Evolutionary conservation across 768 basidiomycete species (phyloP).

Genomic region (Agrocybe praecox): DNA sequence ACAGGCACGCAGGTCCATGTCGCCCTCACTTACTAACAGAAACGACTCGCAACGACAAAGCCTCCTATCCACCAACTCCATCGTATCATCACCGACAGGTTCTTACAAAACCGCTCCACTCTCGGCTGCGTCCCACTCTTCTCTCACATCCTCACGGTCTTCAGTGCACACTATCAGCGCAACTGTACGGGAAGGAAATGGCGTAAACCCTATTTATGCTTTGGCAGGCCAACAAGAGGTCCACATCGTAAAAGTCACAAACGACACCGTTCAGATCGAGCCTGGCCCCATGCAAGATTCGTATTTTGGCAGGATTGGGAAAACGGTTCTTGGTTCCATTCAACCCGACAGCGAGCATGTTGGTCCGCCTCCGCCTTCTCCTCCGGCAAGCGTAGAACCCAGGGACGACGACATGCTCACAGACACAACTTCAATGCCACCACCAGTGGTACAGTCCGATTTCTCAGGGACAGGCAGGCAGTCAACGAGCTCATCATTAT

Average conservation of each 20-base stretch:
- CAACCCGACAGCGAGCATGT: slow-evolving; percentile 13
- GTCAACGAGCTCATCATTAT: not conserved
- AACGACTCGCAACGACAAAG: not conserved
- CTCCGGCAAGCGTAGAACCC: slow-evolving; percentile 36
- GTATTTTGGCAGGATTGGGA: slow-evolving; percentile 35
- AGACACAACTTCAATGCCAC: not conserved
- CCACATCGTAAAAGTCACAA: slow-evolving; percentile 56
- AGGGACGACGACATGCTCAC: slow-evolving; percentile 16
- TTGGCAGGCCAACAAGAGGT: slow-evolving; percentile 42
- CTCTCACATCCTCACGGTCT: slow-evolving; percentile 29
- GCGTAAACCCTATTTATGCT: slow-evolving; percentile 24
- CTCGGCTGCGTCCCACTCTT: slow-evolving; percentile 18
- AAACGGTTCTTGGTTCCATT: slow-evolving; percentile 33
- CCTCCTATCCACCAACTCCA: not conserved
- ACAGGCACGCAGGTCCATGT: not conserved
- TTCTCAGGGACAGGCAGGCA: not conserved
- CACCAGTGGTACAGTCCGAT: not conserved
- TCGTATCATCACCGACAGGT: slow-evolving; percentile 5
- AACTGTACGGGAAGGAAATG: slow-evolving; percentile 7
- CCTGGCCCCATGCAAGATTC: slow-evolving; percentile 34
- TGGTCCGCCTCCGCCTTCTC: slow-evolving; percentile 62
- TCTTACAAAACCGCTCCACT: slow-evolving; percentile 38
- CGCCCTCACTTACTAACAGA: not conserved
- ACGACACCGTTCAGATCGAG: slow-evolving; percentile 46
- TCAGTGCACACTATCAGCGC: slow-evolving; percentile 33